Evolutionary conservation across 768 basidiomycete genomes (phyloP), one percentile per base, ranked within the genome.

Genomic region (Auriculariales sp.): DNA sequence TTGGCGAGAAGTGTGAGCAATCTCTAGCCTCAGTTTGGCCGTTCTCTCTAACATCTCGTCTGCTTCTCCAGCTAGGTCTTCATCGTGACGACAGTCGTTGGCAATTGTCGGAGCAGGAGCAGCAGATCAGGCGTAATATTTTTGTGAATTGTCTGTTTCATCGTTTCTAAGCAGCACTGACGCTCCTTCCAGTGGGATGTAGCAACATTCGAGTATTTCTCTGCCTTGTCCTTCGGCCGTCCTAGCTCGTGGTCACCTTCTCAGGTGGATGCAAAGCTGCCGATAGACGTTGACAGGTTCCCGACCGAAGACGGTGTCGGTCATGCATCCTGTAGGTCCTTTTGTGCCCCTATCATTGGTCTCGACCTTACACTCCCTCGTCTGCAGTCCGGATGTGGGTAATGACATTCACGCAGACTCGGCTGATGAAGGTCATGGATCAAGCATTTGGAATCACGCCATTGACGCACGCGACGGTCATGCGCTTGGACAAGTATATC

Each of bases 381-480:
- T 19, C 46, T n/a, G 19, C 49, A 82, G 81, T 73, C 61, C 71
- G 79, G 52, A 69, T 74, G 19, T 83, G 81, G 81, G 83, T 82
- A 62, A 79, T 82, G 55, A 72, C 75, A 15, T 83, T 81, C 53
- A 67, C 72, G n/a, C 75, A 78, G 1, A 79, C 82, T 57, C 81
- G 79, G 56, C 79, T 44, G 19, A 7, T 83, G 77, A 77, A 75
- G 30, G 64, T 78, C 4, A 69, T 83, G 49, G 81, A 83, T 55
- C 79, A 83, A 60, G 81, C 81, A 0, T 83, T 79, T 53, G 79
- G 78, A 9, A 79, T 79, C 24, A 79, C 75, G 61, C 75, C 74
- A 48, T 81, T 80, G n/a, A 77, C 77, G 10, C 82, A 83, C 52
- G 71, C 77, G 12, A 80, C 77, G 0, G 71, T 83, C 11, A 66